Conservation (phyloP, 495 filamentous ascomycete species). For the Lophiostoma macrostomum region DNA sequence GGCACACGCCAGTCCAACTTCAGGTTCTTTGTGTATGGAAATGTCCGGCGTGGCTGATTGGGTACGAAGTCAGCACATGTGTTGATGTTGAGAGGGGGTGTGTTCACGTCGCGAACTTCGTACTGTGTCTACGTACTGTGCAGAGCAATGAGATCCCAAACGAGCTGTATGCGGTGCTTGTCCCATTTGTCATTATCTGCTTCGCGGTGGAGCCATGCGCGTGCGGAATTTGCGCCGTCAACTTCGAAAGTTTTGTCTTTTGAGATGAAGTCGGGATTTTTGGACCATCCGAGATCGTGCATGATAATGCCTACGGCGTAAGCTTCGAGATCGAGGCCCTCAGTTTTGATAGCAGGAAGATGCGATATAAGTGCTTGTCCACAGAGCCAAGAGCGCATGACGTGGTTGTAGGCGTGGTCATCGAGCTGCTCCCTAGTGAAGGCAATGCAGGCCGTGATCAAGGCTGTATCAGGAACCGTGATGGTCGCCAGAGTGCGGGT, state of each 20-base stretch:
- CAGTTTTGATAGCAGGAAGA: background rate
- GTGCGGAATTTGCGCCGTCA: conserved; percentile 44
- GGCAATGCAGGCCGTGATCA: conserved; percentile 24
- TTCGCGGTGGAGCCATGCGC: conserved; percentile 38
- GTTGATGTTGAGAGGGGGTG: too few species aligned
- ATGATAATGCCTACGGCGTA: conserved; percentile 39
- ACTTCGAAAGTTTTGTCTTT: conserved; percentile 47
- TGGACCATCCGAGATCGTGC: conserved; percentile 41
- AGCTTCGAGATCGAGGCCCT: conserved; percentile 36
- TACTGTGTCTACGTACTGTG: too few species aligned
- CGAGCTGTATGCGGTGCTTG: conserved; percentile 42
- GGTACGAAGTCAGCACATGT: too few species aligned
- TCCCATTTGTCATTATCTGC: conserved; percentile 37
- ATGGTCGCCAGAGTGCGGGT: conserved; percentile 17
- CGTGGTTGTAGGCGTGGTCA: conserved; percentile 30
- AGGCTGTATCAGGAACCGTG: conserved; percentile 24
- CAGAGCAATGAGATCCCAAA: conserved; percentile 47
- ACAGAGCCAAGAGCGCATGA: conserved; percentile 29
- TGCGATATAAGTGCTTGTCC: conserved; percentile 13
- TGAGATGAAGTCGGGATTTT: conserved; percentile 32
- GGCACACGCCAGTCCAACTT: conserved; percentile 37
- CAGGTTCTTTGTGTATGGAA: conserved; percentile 46
- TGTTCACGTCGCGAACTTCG: too few species aligned
- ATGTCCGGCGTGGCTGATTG: conserved; percentile 5
- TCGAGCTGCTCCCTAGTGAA: conserved; percentile 9